Evolutionary conservation across 176 grass and related monocot species (phyloP).

Genomic region (Paspalum vaginatum): DNA sequence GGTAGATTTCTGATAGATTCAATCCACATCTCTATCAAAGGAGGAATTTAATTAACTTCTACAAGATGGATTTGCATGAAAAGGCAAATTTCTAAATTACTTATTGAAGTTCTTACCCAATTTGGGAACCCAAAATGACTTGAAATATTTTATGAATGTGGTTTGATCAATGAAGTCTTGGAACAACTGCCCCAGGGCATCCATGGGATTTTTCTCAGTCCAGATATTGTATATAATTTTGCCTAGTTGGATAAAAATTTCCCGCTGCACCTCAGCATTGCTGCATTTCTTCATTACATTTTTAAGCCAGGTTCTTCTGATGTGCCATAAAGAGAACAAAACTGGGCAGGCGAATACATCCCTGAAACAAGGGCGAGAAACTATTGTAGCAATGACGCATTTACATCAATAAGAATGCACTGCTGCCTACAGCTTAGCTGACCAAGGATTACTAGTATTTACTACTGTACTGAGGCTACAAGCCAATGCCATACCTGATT

Average conservation of each 20-base stretch:
- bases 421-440: not conserved
- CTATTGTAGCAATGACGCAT: not conserved
- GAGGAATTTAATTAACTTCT: conserved; percentile 26
- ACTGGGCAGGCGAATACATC: conserved; percentile 73
- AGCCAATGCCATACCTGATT: conserved; percentile 56
- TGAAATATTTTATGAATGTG: conserved; percentile 84
- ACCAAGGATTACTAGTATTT: not conserved
- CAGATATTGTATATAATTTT: conserved; percentile 76
- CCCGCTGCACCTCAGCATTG: conserved; percentile 67
- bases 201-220: conserved; percentile 66
- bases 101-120: conserved; percentile 54
- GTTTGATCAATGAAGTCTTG: conserved; percentile 93
- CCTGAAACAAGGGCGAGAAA: conserved; percentile 41
- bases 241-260: conserved; percentile 72
- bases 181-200: conserved; percentile 68
- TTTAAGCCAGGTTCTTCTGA: conserved; percentile 89
- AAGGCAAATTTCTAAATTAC: conserved; percentile 8
- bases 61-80: conserved; percentile 5
- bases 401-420: conserved; percentile 15
- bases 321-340: conserved; percentile 81
- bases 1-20: conserved; percentile 74
- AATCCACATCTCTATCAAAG: conserved; percentile 85
- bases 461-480: not conserved
- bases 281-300: conserved; percentile 82
- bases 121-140: conserved; percentile 94